These are phyloP conservation scores for Cymbopogon flexuosus DNA, from an alignment of 202 grass and related monocot genomes.

Conservation along the genomic window DNA sequence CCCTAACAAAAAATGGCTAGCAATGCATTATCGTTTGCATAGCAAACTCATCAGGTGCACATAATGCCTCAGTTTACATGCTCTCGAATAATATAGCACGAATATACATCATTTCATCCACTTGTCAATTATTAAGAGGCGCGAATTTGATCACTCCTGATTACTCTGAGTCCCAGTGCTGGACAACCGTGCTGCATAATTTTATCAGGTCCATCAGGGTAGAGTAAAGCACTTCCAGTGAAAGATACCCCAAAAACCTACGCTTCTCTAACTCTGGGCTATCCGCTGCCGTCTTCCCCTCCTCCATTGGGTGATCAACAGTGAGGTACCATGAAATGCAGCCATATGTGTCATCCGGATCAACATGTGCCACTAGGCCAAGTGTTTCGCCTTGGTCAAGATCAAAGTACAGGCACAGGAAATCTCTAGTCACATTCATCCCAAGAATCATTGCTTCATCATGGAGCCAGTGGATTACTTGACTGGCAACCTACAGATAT, in stretches of 20 bases:
- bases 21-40: no score
- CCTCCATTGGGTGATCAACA: constrained; percentile 44
- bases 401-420: constrained; percentile 77
- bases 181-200: constrained; percentile 47
- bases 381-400: constrained; percentile 71
- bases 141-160: neutral
- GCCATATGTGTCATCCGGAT: constrained; percentile 47
- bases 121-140: neutral
- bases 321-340: constrained; percentile 76
- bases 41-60: no score
- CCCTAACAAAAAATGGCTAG: no score
- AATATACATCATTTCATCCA: neutral
- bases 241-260: constrained; percentile 63
- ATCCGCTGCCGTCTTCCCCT: constrained; percentile 37
- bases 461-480: constrained; percentile 83
- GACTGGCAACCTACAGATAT: constrained; percentile 54
- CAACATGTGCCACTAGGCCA: constrained; percentile 66
- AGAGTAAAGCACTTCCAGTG: constrained; percentile 65
- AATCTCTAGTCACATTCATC: constrained; percentile 82
- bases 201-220: constrained; percentile 71
- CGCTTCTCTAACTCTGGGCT: constrained; percentile 41
- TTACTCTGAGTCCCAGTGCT: constrained; percentile 26
- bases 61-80: neutral
- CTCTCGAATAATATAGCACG: neutral
- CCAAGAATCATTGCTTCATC: constrained; percentile 74